A percentile compares a stretch with the other conserved stretches of the same genome.
phyloP scores from a whole-genome alignment of 805 yeast species.

The Metschnikowia reukaufii region DNA sequence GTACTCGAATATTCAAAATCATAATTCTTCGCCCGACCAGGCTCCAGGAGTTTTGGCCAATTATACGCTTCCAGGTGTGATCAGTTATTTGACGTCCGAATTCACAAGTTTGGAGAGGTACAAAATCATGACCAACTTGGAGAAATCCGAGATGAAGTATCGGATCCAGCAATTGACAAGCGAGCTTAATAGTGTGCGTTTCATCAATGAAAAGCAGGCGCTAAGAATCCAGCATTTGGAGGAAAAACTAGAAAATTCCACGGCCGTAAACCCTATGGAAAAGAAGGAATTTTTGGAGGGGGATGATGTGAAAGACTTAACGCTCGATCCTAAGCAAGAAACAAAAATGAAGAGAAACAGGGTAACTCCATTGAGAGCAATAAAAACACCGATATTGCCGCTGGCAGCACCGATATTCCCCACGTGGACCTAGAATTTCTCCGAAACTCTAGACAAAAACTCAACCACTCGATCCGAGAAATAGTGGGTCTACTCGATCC shows the following conservation, averaged over 20 bases:
- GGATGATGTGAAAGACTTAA: not conserved
- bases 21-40: conserved; percentile 2
- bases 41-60: conserved; percentile 24
- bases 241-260: conserved; percentile 15
- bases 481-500: conserved; percentile 19
- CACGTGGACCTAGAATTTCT: conserved; percentile 18
- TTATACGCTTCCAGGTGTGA: conserved; percentile 57
- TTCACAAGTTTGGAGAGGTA: conserved; percentile 45
- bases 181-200: conserved; percentile 46
- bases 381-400: too few species aligned
- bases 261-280: not conserved
- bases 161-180: conserved; percentile 53
- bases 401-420: conserved; percentile 12
- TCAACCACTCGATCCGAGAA: conserved; percentile 18
- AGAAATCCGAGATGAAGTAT: conserved; percentile 52
- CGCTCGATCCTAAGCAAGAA: not conserved
- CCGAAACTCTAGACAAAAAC: conserved; percentile 16
- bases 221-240: conserved; percentile 41
- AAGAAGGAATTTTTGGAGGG: not conserved
- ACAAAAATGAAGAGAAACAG: not conserved
- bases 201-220: conserved; percentile 43
- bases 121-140: conserved; percentile 53
- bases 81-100: conserved; percentile 58
- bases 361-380: too few species aligned
- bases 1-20: not conserved